Evolutionary conservation across 345 rosid species (phyloP).

Genomic region (Barbarea vulgaris): DNA sequence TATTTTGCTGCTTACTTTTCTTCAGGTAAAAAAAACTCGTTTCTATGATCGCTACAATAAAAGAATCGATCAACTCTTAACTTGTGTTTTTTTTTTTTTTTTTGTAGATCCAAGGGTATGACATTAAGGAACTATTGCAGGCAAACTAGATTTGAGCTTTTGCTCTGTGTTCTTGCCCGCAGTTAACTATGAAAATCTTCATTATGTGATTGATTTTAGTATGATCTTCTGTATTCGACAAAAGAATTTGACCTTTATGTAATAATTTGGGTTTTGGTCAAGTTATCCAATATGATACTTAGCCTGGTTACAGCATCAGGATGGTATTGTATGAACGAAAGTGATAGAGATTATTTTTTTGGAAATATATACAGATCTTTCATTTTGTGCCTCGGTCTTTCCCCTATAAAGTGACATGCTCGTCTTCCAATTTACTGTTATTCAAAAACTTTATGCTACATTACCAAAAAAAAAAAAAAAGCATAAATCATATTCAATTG

Average conservation of each 20-base stretch:
- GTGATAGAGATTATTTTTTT: not conserved
- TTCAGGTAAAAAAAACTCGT: slow-evolving; percentile 59
- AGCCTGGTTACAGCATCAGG: not conserved
- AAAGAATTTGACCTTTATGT: not conserved
- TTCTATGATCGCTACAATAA: not conserved
- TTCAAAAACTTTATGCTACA: slow-evolving; percentile 6
- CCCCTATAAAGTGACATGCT: not conserved
- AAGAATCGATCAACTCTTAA: not conserved
- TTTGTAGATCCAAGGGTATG: slow-evolving; percentile 77
- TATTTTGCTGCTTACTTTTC: slow-evolving; percentile 75
- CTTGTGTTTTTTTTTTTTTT: slow-evolving; percentile 1
- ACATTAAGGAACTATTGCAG: slow-evolving; percentile 79
- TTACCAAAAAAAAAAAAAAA: not conserved
- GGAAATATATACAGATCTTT: not conserved
- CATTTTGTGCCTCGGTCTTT: not conserved
- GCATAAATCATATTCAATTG: not conserved
- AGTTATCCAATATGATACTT: not conserved
- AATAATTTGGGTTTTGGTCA: not conserved
- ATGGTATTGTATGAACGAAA: not conserved
- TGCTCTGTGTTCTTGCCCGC: slow-evolving; percentile 5
- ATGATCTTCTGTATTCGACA: not conserved
- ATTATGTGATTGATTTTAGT: not conserved
- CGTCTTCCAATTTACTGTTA: not conserved
- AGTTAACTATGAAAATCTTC: slow-evolving; percentile 2
- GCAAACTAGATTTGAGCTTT: slow-evolving; percentile 36